A percentile compares a stretch with the other conserved stretches of the same genome.
Evolutionary conservation across 169 alveolate species (phyloP).

Genomic region (Plasmodium cynomolgi): DNA sequence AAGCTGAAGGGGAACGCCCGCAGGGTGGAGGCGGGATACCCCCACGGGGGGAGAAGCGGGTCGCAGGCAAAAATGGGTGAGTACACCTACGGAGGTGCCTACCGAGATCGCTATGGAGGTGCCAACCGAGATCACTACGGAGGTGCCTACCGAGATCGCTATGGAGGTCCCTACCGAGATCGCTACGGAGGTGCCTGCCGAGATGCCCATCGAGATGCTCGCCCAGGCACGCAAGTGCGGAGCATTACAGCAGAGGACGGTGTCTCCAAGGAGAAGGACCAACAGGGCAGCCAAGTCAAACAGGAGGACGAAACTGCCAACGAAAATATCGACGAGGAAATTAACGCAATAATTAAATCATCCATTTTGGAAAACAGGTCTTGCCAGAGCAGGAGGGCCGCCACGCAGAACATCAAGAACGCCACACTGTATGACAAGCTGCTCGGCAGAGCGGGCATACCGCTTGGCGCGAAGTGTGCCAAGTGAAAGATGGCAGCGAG

Average conservation of each 20-base stretch:
- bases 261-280: neutral
- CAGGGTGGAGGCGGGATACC: neutral
- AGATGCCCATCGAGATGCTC: neutral
- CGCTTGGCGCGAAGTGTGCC: neutral
- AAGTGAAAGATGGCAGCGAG: neutral
- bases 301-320: neutral
- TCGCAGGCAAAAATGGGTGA: neutral
- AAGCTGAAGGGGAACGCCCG: neutral
- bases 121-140: neutral
- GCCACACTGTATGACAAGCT: neutral
- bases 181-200: neutral
- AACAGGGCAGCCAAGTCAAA: neutral
- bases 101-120: neutral
- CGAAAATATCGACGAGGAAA: slow-evolving; percentile 29
- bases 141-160: neutral
- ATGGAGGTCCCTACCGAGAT: neutral
- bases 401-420: neutral
- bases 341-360: slow-evolving; percentile 33
- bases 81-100: neutral
- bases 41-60: neutral
- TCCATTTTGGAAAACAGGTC: slow-evolving; percentile 39
- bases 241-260: neutral
- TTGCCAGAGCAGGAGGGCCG: neutral
- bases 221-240: neutral
- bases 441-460: neutral